These are phyloP conservation scores for Hypholoma fasciculare DNA, from an alignment of 768 basidiomycete genomes.

Conservation along the genomic window DNA sequence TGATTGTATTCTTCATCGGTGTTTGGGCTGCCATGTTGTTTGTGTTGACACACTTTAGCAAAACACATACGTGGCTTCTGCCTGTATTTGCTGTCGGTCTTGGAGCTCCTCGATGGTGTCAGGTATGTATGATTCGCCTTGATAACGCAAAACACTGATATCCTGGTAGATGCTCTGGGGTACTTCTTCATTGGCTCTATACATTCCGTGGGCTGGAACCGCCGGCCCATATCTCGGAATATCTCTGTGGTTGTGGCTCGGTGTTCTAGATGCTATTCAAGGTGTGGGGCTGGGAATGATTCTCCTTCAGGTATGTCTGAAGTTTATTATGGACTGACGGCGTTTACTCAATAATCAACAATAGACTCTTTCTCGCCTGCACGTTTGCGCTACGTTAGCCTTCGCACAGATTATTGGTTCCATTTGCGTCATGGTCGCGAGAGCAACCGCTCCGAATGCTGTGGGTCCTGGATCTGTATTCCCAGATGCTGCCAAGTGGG, in stretches of 20 bases:
- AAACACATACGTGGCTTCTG: conserved; percentile 93
- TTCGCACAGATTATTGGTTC: conserved; percentile 91
- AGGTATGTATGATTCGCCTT: conserved; percentile 43
- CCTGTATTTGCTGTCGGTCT: conserved; percentile 95
- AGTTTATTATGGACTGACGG: conserved; percentile 20
- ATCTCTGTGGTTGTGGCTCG: conserved; percentile 93
- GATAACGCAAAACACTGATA: conserved; percentile 8
- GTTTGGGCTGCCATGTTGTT: conserved; percentile 80
- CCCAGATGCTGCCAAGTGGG: conserved; percentile 91
- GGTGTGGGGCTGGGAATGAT: conserved; percentile 95
- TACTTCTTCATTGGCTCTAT: conserved; percentile 88
- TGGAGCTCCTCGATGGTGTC: conserved; percentile 94
- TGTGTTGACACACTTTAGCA: conserved; percentile 82
- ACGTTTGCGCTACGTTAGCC: conserved; percentile 91
- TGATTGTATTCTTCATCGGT: conserved; percentile 82
- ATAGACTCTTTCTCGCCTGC: conserved; percentile 85
- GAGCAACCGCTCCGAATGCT: conserved; percentile 87
- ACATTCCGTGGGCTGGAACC: conserved; percentile 90
- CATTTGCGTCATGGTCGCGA: conserved; percentile 89
- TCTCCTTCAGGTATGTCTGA: conserved; percentile 60
- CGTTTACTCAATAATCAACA: conserved; percentile 14
- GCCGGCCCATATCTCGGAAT: conserved; percentile 89
- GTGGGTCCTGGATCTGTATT: conserved; percentile 89
- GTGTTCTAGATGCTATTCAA: conserved; percentile 91
- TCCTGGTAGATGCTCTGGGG: conserved; percentile 82